These are phyloP conservation scores for Fusarium sp. DNA, from an alignment of 2,329 filamentous ascomycete genomes.

Conservation along the genomic window DNA sequence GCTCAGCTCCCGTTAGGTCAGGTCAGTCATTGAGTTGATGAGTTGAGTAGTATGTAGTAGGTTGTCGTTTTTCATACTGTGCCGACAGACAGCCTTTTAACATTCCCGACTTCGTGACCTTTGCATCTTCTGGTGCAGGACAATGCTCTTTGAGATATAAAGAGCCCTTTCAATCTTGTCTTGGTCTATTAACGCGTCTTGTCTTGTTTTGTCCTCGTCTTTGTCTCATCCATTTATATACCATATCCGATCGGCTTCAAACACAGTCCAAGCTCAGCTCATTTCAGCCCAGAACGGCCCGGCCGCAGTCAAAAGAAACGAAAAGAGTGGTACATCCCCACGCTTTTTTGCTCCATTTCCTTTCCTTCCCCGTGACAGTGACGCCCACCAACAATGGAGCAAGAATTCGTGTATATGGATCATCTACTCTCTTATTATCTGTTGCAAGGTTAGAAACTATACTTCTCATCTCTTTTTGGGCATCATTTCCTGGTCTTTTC, in stretches of 20 bases:
- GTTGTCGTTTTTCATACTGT: background rate
- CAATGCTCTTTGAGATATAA: background rate
- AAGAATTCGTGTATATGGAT: slow-evolving; percentile 38
- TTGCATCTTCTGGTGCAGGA: background rate
- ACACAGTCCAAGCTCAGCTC: background rate
- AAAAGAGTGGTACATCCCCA: slow-evolving; percentile 17
- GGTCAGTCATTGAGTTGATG: background rate
- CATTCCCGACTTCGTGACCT: background rate
- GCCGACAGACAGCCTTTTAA: background rate
- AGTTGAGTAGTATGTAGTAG: background rate
- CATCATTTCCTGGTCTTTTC: background rate
- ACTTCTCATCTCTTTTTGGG: background rate
- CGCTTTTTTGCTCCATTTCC: slow-evolving; percentile 29
- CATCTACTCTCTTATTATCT: slow-evolving; percentile 35
- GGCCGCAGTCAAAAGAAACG: background rate
- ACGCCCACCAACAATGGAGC: slow-evolving; percentile 40
- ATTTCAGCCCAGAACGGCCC: background rate
- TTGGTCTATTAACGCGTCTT: background rate
- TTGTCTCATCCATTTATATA: background rate
- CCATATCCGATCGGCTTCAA: background rate
- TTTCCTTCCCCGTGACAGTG: slow-evolving; percentile 29
- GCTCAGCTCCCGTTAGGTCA: background rate
- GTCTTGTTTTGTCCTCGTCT: background rate
- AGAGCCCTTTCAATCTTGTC: background rate
- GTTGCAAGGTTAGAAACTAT: slow-evolving; percentile 43